Evolutionary conservation across 1,284 basidiomycete species (phyloP).

Genomic region (Tilletiopsis washingtonensis): DNA sequence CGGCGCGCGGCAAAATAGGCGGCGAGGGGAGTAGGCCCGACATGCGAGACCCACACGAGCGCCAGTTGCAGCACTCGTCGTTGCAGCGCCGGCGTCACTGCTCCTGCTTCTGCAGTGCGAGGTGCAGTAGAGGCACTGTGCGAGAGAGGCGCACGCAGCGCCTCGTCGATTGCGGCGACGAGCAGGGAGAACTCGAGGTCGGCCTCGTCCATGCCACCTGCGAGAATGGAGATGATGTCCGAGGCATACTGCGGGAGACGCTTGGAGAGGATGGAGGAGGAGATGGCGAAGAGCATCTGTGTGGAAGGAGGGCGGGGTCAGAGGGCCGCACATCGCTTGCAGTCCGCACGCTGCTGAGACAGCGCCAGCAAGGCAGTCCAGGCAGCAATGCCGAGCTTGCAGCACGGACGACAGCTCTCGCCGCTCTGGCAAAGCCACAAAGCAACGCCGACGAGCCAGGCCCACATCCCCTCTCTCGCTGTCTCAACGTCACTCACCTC

Average conservation of each 20-base stretch:
- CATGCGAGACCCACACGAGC: slow-evolving; percentile 28
- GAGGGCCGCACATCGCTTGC: background rate
- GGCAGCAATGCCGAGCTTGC: too few species aligned
- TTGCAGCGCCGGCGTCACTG: background rate
- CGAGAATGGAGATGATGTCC: slow-evolving; percentile 36
- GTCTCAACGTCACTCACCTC: background rate
- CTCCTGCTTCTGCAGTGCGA: background rate
- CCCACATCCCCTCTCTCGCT: too few species aligned
- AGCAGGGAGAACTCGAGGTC: slow-evolving; percentile 38
- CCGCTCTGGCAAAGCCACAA: too few species aligned
- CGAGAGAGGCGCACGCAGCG: slow-evolving; percentile 4
- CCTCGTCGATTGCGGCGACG: slow-evolving; percentile 30
- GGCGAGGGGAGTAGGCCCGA: slow-evolving; percentile 27
- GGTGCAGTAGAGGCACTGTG: background rate
- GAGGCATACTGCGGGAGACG: slow-evolving; percentile 33
- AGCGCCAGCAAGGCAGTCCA: too few species aligned
- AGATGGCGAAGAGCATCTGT: slow-evolving; percentile 21
- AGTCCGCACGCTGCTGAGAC: background rate
- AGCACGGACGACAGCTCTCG: too few species aligned
- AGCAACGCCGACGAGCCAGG: too few species aligned
- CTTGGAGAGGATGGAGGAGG: slow-evolving; percentile 32
- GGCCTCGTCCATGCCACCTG: slow-evolving; percentile 42
- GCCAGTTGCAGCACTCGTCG: slow-evolving; percentile 21
- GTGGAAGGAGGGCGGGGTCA: background rate
- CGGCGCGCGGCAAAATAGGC: slow-evolving; percentile 36